Evolutionary conservation across 371 early-diverging fungal genomes (phyloP), one percentile per base, ranked within the genome.

Genomic region (Syncephalastrum sp.): DNA sequence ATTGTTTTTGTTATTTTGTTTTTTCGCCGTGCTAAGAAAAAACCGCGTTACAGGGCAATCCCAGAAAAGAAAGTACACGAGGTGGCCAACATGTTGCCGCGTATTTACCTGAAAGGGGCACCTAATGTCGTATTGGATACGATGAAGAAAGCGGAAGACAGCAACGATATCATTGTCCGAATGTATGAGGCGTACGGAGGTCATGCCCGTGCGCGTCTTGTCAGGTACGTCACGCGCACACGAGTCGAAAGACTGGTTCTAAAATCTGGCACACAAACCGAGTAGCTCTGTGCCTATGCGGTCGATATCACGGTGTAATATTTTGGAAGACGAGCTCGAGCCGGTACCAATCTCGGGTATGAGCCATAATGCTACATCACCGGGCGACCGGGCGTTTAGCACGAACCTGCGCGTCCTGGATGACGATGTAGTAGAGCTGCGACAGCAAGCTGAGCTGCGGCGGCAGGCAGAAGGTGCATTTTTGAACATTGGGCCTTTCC

Each of bases 161-260:
- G 74, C 47, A 29, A 65, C 2, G 77, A 64, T 14, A 57, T 97
- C 16, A 78, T 97, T 42, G 58, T 98, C 21, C 82, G 99, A 47
- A 56, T 97, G 10, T 94, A 93, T 68, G 97, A 98, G 69, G 87
- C 94, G 0, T 91, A 85, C 68, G 97, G 99, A n/a, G 96, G 96
- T 4, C 89, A 89, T 12, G 88, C 89, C 2, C 66, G 56, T 21
- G 84, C 79, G 21, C 66, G 59, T 19, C 59, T 94, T 38, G 68
- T 61, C 19, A 85, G 86, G 91, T 90, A 79, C 13, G 60, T 25
- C 25, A 8, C 55, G 2, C 17, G 23, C 24, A 3, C 17, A 55
- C 21, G 23, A 23, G 25, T n/a, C 5, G 33, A 16, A 14, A 12
- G 27, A 49, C 43, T 47, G 45, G 21, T n/a, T 47, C 29, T 13